phyloP scores from a whole-genome alignment of 768 basidiomycete species.

The Naganishia vaughanmartiniae region DNA sequence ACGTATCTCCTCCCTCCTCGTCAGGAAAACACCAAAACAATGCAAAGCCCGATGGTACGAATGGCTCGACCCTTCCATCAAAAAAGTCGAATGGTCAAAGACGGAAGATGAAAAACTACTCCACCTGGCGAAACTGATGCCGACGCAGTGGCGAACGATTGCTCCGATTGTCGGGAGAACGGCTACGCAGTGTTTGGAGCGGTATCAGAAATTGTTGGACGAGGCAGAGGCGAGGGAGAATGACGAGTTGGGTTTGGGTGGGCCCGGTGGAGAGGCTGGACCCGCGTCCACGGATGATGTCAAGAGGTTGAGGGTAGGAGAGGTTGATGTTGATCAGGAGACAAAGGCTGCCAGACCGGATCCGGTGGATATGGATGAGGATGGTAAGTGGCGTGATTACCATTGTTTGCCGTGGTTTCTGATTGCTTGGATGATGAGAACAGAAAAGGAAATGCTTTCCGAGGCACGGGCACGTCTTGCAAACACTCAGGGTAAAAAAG shows the following conservation, averaged over 20 bases:
- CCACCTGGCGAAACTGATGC: constrained; percentile 97
- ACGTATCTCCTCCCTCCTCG: constrained; percentile 93
- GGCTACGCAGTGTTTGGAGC: constrained; percentile 93
- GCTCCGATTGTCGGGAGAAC: constrained; percentile 97
- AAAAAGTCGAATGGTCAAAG: constrained; percentile 99
- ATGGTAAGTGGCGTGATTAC: constrained; percentile 61
- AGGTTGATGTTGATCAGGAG: constrained; percentile 98
- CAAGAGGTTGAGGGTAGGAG: constrained; percentile 81
- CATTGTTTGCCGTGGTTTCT: too few species aligned
- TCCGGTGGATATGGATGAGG: constrained; percentile 99
- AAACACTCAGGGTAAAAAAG: constrained; percentile 99
- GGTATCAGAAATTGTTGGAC: constrained; percentile 95
- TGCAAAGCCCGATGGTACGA: constrained; percentile 94
- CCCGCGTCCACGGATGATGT: constrained; percentile 91
- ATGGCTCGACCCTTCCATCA: constrained; percentile 98
- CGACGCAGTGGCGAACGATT: constrained; percentile 99
- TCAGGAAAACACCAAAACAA: constrained; percentile 98
- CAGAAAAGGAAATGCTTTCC: constrained; percentile 99
- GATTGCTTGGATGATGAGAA: constrained; percentile 6
- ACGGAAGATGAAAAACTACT: constrained; percentile 98
- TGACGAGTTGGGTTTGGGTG: constrained; percentile 85
- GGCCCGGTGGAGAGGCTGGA: constrained; percentile 73
- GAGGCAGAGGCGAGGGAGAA: constrained; percentile 96
- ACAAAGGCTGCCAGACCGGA: constrained; percentile 97
- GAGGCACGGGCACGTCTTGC: constrained; percentile 96